Conservation (phyloP, 225 moss, liverwort and hornwort genomes). For the Rhytidiadelphus loreus region DNA sequence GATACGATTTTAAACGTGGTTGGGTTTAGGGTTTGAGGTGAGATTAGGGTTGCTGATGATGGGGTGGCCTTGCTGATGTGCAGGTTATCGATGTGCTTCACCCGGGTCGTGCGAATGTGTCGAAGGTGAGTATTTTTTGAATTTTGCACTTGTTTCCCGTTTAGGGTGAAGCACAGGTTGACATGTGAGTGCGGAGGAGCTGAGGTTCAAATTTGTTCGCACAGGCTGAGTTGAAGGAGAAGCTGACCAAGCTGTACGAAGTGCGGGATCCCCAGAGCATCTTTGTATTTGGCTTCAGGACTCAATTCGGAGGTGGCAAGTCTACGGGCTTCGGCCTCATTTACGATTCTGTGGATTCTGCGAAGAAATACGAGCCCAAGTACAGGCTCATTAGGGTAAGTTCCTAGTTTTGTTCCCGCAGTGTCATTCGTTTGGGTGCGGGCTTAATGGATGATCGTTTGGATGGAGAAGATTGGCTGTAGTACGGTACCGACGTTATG, state of each 20-base stretch:
- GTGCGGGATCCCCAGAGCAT: conserved; percentile 59
- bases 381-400: conserved; percentile 17
- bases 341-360: background rate
- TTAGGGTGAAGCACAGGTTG: background rate
- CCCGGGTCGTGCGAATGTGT: conserved; percentile 72
- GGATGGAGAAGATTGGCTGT: background rate
- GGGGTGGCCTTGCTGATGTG: background rate
- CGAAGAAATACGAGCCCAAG: conserved; percentile 24
- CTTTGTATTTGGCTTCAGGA: conserved; percentile 55
- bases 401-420: background rate
- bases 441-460: background rate
- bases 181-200: background rate
- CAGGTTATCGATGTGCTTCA: conserved; percentile 78
- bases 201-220: background rate
- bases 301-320: background rate
- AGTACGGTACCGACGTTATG: background rate
- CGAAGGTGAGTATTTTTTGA: conserved; percentile 31
- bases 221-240: conserved; percentile 80
- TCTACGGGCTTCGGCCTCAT: background rate
- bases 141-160: background rate
- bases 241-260: conserved; percentile 71
- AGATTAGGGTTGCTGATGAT: background rate
- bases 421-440: background rate
- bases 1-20: background rate
- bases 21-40: background rate